Evolutionary conservation across 2,329 filamentous ascomycete species (phyloP).

Genomic region (Cladosporium sp.): DNA sequence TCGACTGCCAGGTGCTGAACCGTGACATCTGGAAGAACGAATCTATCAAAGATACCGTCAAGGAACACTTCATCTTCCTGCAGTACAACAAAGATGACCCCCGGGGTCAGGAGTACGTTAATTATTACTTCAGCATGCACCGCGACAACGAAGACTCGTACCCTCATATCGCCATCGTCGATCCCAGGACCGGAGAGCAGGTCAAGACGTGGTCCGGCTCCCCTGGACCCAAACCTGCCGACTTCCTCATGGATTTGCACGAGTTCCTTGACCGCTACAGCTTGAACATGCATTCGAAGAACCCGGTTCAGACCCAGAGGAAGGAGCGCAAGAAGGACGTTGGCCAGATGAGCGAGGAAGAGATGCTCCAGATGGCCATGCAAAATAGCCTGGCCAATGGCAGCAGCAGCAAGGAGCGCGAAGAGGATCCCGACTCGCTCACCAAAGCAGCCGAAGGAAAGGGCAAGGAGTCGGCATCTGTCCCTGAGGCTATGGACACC

Average conservation of each 20-base stretch:
- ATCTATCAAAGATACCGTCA: constrained; percentile 71
- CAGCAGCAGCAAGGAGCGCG: constrained; percentile 45
- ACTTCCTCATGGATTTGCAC: constrained; percentile 87
- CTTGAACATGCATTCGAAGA: constrained; percentile 80
- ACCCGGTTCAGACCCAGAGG: constrained; percentile 80
- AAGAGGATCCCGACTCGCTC: constrained; percentile 80
- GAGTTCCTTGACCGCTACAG: constrained; percentile 98
- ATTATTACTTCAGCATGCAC: constrained; percentile 75
- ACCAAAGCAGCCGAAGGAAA: constrained; percentile 55
- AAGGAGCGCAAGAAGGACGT: constrained; percentile 66
- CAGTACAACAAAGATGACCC: constrained; percentile 88
- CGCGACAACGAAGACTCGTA: constrained; percentile 85
- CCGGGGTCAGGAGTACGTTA: constrained; percentile 73
- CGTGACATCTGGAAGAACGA: constrained; percentile 93
- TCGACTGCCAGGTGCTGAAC: constrained; percentile 91
- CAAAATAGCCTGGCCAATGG: constrained; percentile 74
- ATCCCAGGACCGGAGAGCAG: constrained; percentile 92
- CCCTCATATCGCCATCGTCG: constrained; percentile 92
- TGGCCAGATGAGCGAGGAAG: constrained; percentile 89
- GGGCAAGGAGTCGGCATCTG: not conserved
- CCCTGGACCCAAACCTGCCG: constrained; percentile 68
- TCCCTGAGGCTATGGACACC: constrained; percentile 26
- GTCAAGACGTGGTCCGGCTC: constrained; percentile 92
- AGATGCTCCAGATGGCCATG: constrained; percentile 93
- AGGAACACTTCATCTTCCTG: constrained; percentile 92